Base-by-base conservation (phyloP, 257 asterid genomes). In the Solanum chilense region DNA sequence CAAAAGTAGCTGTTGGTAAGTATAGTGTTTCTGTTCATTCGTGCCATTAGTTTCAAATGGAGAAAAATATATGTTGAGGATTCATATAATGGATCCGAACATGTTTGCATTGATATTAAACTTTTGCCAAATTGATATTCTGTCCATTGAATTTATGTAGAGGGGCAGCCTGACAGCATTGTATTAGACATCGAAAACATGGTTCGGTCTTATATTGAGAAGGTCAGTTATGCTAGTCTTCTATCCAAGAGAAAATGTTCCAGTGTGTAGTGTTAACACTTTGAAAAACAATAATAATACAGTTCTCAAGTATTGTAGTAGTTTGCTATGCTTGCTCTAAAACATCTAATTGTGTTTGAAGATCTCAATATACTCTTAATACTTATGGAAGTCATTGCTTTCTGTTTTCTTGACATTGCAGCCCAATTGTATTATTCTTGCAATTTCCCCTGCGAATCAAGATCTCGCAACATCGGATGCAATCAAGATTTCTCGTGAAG, bases 1-100 rank as follows among this genome's bases (percentile, higher is more conserved):
- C 99, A 60, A 97, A 97, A 88, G 99, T 97, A 80, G 99, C 99
- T 52, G 96, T 97, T 75, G 99, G 99, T 97, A 93, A 93, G 99
- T 90, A 71, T 86, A 73, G 21, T 14, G 37, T 77, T 44, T 69
- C 70, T 33, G 68, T 20, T 88, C 84, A 42, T 62, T 82, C 71
- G 33, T 23, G 86, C 89, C 77, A 18, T 8, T 18, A 12, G 41
- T 81, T 68, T 41, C 77, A 78, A 45, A 9, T 45, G 84, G 41
- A 27, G 84, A 56, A 78, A 77, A 44, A 78, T 44, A 64, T 78
- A 78, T 78, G 45, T 78, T 9, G 25, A 2, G 31, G 31, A 74
- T 21, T 39, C 82, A 74, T 39, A 21, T 23, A 37, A 74, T 20
- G 10, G 16, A 21, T 10, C 37, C 14, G 3, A 8, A 78, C 64